These are phyloP conservation scores for Hysterium pulicare DNA, from an alignment of 2,329 filamentous ascomycete genomes.

Conservation along the genomic window DNA sequence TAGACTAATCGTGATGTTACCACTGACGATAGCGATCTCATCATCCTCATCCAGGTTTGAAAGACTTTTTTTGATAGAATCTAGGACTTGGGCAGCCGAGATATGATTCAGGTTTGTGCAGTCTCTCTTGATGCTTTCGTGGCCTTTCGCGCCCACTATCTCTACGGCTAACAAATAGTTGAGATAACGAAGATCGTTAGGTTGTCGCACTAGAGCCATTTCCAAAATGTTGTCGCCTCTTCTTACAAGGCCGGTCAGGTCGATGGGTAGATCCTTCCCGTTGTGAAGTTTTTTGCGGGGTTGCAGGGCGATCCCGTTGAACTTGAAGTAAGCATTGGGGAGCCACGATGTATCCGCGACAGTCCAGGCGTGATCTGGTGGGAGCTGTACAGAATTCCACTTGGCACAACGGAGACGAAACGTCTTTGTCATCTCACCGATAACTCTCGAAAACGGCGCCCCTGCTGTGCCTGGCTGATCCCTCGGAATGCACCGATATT, in stretches of 20 bases:
- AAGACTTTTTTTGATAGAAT: slow-evolving; percentile 55
- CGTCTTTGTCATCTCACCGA: slow-evolving; percentile 54
- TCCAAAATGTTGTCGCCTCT: slow-evolving; percentile 61
- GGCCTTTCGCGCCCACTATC: slow-evolving; percentile 54
- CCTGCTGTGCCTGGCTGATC: slow-evolving; percentile 24
- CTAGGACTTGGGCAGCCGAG: slow-evolving; percentile 50
- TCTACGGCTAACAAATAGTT: slow-evolving; percentile 70
- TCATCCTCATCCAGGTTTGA: slow-evolving; percentile 55
- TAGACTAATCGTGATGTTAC: slow-evolving; percentile 41
- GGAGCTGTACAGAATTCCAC: slow-evolving; percentile 26
- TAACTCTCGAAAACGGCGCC: slow-evolving; percentile 27
- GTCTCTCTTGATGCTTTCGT: slow-evolving; percentile 34
- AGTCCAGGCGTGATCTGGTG: slow-evolving; percentile 57
- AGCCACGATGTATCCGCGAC: slow-evolving; percentile 66
- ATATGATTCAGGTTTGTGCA: slow-evolving; percentile 28
- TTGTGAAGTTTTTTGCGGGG: slow-evolving; percentile 69
- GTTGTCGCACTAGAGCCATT: slow-evolving; percentile 37
- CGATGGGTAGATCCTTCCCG: slow-evolving; percentile 71
- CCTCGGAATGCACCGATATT: slow-evolving; percentile 37
- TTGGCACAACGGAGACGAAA: slow-evolving; percentile 69
- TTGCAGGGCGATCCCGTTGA: slow-evolving; percentile 58
- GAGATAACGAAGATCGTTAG: slow-evolving; percentile 32
- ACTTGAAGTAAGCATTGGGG: slow-evolving; percentile 61
- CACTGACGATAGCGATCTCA: slow-evolving; percentile 42
- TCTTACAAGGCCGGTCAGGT: slow-evolving; percentile 62